phyloP scores from a whole-genome alignment of 2,329 filamentous ascomycete species.

The Paecilomyces fulvus region DNA sequence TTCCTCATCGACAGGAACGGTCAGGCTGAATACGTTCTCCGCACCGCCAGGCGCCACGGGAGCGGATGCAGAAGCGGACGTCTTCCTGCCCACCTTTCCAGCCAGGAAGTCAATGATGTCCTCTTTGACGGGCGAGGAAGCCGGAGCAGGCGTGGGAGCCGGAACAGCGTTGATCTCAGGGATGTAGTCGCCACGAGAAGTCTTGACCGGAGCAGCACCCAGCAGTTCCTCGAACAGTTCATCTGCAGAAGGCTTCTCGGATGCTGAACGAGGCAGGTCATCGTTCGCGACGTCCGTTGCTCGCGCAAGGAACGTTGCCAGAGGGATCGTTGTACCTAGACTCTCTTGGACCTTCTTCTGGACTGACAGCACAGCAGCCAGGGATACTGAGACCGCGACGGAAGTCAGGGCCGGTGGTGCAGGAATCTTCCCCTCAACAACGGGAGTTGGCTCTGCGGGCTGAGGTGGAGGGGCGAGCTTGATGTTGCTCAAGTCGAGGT shows the following conservation, averaged over 20 bases:
- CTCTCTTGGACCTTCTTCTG: constrained; percentile 72
- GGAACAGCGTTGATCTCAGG: constrained; percentile 59
- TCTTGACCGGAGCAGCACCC: constrained; percentile 43
- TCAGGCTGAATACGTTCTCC: constrained; percentile 72
- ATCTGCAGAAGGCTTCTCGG: constrained; percentile 59
- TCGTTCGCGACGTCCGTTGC: constrained; percentile 85
- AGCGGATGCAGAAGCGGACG: constrained; percentile 14
- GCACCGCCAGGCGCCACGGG: constrained; percentile 41
- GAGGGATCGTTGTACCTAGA: constrained; percentile 70
- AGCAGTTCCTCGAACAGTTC: constrained; percentile 88
- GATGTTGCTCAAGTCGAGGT: constrained; percentile 93
- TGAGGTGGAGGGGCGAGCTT: constrained; percentile 54
- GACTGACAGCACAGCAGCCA: constrained; percentile 67
- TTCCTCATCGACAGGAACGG: constrained; percentile 71
- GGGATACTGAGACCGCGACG: constrained; percentile 66
- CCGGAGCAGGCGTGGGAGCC: constrained; percentile 25
- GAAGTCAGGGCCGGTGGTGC: constrained; percentile 23
- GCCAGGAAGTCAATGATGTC: constrained; percentile 81
- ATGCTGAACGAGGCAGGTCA: constrained; percentile 61
- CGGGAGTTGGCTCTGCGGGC: constrained; percentile 20
- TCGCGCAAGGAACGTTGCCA: constrained; percentile 78
- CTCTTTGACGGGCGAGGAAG: constrained; percentile 40
- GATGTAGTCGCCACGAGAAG: constrained; percentile 55
- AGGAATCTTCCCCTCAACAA: constrained; percentile 18
- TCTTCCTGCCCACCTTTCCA: constrained; percentile 35